Conservation (phyloP, 345 rosid species). For the Nephelium lappaceum region DNA sequence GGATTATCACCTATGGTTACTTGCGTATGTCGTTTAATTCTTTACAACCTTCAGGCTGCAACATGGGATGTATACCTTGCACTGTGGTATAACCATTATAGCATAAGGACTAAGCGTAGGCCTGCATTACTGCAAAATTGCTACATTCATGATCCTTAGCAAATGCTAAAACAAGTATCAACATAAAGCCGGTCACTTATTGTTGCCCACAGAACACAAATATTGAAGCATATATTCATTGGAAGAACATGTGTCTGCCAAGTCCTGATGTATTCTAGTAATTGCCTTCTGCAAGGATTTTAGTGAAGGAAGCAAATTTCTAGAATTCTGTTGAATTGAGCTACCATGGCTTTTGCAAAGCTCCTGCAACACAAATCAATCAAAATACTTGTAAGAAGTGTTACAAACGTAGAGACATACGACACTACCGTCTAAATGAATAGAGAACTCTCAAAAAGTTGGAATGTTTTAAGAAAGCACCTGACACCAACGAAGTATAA, state of each 20-base stretch:
- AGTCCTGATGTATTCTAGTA: slow-evolving; percentile 84
- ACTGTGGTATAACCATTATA: no score
- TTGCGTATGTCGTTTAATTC: no score
- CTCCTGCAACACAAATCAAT: slow-evolving; percentile 52
- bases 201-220: slow-evolving; percentile 60
- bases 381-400: slow-evolving; percentile 1
- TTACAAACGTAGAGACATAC: neutral
- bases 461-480: slow-evolving; percentile 29
- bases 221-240: slow-evolving; percentile 85
- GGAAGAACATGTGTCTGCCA: slow-evolving; percentile 88
- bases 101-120: no score
- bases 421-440: neutral
- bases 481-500: slow-evolving; percentile 91
- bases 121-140: neutral
- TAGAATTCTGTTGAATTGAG: slow-evolving; percentile 75
- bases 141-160: neutral
- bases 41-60: no score
- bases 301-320: slow-evolving; percentile 75
- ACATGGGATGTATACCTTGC: no score
- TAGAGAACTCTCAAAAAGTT: neutral
- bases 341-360: slow-evolving; percentile 84
- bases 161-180: neutral
- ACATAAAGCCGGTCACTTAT: slow-evolving; percentile 24
- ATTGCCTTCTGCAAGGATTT: slow-evolving; percentile 85
- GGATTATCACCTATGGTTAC: neutral